Evolutionary conservation across 1,139 yeast genomes (phyloP), one percentile per base, ranked within the genome.

Genomic region (Pichia sp.): DNA sequence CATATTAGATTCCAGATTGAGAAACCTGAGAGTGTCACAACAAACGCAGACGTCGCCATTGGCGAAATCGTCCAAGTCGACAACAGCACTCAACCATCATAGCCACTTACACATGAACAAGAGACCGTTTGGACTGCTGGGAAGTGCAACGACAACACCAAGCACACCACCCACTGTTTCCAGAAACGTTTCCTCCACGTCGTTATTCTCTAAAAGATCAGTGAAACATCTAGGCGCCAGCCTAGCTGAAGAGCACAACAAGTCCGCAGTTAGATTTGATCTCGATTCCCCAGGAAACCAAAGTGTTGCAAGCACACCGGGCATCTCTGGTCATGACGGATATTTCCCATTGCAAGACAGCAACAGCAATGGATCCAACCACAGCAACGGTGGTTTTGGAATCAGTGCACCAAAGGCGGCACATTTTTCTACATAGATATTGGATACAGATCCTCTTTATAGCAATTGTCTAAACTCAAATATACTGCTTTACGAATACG

Each of bases 151-250:
- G 14, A 8, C 10, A 12, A 28, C 65, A 2, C 32, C 50, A 9
- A 55, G 49, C 21, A 49, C 64, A 4, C 59, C 67, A 6, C 64
- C 67, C 2, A 53, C 60, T 3, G 34, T 53, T 2, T 62, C 68
- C 2, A 56, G 67, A 52, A 59, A 54, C 44, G n/a, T 44, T 4
- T 50, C 55, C 24, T 38, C 50, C 5, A 38, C 37, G 3, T 47
- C 51, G 8, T 31, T 46, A 27, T 19, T 40, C 19, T 42, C 49
- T 2, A 44, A 15, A 9, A 41, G 4, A 11, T 14, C 30, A 17
- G 4, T 20, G n/a, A 38, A 38, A 32, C 31, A 19, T 4, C 14
- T 28, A 8, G 22, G 40, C 18, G 12, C 10, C 12, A 15, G n/a
- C 10, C 8, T 28, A 15, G 20, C 17, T 14, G 40, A 38, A 18